Base-by-base conservation (phyloP, 495 filamentous ascomycete species). In the Hyaloscypha hepaticicola region DNA sequence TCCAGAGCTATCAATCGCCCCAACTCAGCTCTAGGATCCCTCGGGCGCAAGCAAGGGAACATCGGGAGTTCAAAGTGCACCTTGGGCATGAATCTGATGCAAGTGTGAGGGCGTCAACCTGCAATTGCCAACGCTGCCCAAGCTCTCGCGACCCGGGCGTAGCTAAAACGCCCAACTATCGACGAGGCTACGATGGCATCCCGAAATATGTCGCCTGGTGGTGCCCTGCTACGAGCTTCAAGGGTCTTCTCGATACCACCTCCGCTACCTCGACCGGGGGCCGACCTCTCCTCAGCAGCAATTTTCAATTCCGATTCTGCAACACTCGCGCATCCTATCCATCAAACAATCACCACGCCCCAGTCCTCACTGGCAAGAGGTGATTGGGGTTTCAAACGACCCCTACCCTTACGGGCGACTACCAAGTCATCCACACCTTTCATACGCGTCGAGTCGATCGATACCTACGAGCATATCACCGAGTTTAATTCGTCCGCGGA, bases 341-440 rank as follows among this genome's bases (percentile, higher is more conserved):
- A 90, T 72, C 90, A 92, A 66, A 83, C 91, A 66, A 90, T 99
- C 72, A 88, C 90, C 21, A 96, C 93, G 1, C 88, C 92, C 2
- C 71, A 76, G 6, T 82, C 88, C 25, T 93, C 94, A n/a, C 83
- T 91, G 34, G 72, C 77, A 24, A 82, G 83, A 67, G 95, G 95
- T 24, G 95, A 98, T 72, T 99, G 95, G 96, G 95, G 95, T 26
- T 78, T 98, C 67, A 99, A 99, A 76, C 81, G 96, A 41, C 81
- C 91, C 9, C 77, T 98, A 0, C 95, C 95, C 2, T 74, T 87
- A 9, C 86, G 85, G 71, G 85, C 88, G 7, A 96, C 91, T 1
- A 87, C 84, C 0, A 87, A 83, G 63, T 85, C 89, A 9, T 84
- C 83, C 2, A 87, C 83, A 31, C 89, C 93, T 1, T 80, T 88